phyloP scores from a whole-genome alignment of 257 asterid genomes.

The Striga asiatica region DNA sequence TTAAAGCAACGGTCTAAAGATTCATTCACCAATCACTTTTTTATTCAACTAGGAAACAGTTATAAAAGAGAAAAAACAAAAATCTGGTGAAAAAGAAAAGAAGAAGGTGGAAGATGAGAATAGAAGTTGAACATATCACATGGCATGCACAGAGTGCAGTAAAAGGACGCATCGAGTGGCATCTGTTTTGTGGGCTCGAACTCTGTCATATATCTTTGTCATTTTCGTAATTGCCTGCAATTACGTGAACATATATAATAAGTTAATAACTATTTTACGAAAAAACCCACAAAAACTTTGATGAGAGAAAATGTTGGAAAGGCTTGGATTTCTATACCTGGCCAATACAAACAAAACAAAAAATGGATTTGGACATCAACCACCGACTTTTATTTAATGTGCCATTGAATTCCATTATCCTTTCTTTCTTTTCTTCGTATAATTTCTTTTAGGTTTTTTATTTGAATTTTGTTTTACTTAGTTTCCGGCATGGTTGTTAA shows the following conservation, averaged over 20 bases:
- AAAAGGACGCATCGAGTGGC: conserved; percentile 10
- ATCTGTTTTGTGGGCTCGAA: conserved; percentile 11
- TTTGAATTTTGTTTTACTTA: no score
- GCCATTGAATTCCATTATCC: neutral
- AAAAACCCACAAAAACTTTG: conserved; percentile 12
- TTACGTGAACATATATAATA: neutral
- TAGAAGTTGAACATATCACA: conserved; percentile 2
- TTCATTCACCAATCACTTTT: no score
- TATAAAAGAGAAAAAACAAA: no score
- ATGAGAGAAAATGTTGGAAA: conserved; percentile 5
- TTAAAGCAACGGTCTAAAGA: no score
- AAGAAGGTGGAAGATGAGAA: neutral
- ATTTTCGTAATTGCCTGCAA: no score
- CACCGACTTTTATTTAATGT: neutral
- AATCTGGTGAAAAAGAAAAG: neutral
- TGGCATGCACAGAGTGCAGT: conserved; percentile 14
- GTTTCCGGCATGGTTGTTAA: no score
- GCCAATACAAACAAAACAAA: conserved; percentile 22
- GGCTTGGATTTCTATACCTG: neutral
- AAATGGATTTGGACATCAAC: conserved; percentile 11
- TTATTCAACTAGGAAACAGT: no score
- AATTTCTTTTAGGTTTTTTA: conserved; percentile 17
- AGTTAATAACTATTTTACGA: conserved; percentile 14
- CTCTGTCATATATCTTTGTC: neutral
- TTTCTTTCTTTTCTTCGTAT: neutral